Evolutionary conservation across 108 stramenopile species (phyloP).

Genomic region (Cylindrotheca closterium): DNA sequence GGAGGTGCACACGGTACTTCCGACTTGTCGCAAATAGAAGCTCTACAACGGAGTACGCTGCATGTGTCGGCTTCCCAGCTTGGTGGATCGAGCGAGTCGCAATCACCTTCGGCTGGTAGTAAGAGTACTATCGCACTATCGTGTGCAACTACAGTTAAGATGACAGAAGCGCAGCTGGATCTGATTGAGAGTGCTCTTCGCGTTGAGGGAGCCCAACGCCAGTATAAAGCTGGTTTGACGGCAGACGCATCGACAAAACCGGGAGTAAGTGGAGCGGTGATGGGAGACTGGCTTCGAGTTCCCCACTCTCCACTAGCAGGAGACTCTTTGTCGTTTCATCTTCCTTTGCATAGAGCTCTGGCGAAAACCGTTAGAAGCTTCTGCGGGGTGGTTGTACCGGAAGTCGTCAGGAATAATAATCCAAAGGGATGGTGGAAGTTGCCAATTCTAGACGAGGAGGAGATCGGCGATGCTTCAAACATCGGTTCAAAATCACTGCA

Average conservation of each 20-base stretch:
- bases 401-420: slow-evolving; percentile 43
- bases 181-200: slow-evolving; percentile 77
- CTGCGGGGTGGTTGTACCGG: slow-evolving; percentile 72
- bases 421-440: slow-evolving; percentile 80
- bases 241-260: slow-evolving; percentile 1
- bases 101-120: slow-evolving; percentile 22
- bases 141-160: slow-evolving; percentile 81
- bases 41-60: slow-evolving; percentile 82
- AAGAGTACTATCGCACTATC: slow-evolving; percentile 67
- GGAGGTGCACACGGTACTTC: slow-evolving; percentile 46
- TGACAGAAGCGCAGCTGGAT: slow-evolving; percentile 79
- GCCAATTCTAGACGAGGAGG: slow-evolving; percentile 71
- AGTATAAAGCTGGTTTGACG: slow-evolving; percentile 12
- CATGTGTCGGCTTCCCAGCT: slow-evolving; percentile 74
- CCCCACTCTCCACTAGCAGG: slow-evolving; percentile 86
- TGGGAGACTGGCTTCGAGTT: slow-evolving; percentile 87
- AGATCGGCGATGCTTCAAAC: slow-evolving; percentile 8
- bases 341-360: slow-evolving; percentile 83
- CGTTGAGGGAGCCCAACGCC: slow-evolving; percentile 43
- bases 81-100: slow-evolving; percentile 12
- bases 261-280: slow-evolving; percentile 52
- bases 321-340: slow-evolving; percentile 85
- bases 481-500: slow-evolving; percentile 24
- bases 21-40: slow-evolving; percentile 59
- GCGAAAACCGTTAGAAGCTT: slow-evolving; percentile 71